Evolutionary conservation across 78 protist species (phyloP), one percentile per base, ranked within the genome.

Genomic region (Emiliania huxleyi): DNA sequence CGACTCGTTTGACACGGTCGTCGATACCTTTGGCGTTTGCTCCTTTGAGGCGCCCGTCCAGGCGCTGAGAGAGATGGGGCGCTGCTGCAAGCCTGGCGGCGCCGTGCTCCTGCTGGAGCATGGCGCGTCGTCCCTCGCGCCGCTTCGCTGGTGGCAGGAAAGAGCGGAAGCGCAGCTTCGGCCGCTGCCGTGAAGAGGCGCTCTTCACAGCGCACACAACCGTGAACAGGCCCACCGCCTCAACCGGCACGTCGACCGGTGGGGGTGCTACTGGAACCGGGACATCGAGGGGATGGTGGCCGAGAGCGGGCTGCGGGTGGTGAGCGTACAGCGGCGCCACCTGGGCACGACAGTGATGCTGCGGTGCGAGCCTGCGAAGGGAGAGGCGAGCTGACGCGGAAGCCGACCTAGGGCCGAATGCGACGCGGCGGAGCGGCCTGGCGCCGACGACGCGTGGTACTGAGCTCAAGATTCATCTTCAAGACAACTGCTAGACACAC

Each of bases 261-360:
- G 44, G 44, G 85, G 85, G 18, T 77, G 85, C 46, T 77, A 77
- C 46, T 77, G 85, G 85, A 40, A 77, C 46, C 85, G 85, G 33
- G 85, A 77, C 46, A 77, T 77, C 23, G 35, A 23, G 29, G 18
- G 23, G 19, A 8, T 77, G 26, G 48, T 77, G 29, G 29, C 15
- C 4, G 46, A 37, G 85, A 40, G 85, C 26, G 48, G 48, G n/a
- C 46, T 77, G 15, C 4, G 23, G 29, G 29, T 77, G 2, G 33
- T 40, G 29, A 33, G 40, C 18, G 25, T 40, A 2, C 18, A 12
- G 2, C 1, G 26, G 46, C 2, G 8, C 21, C 85, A 77, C 85
- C 15, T 35, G n/a, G 85, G 85, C n/a, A 77, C 85, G 46, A 77
- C 85, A 2, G 5, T 19, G 8, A 26, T 69, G 33, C 18, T 69